These are phyloP conservation scores for Epichloe gansuensis DNA, from an alignment of 2,329 filamentous ascomycete species.

Conservation along the genomic window DNA sequence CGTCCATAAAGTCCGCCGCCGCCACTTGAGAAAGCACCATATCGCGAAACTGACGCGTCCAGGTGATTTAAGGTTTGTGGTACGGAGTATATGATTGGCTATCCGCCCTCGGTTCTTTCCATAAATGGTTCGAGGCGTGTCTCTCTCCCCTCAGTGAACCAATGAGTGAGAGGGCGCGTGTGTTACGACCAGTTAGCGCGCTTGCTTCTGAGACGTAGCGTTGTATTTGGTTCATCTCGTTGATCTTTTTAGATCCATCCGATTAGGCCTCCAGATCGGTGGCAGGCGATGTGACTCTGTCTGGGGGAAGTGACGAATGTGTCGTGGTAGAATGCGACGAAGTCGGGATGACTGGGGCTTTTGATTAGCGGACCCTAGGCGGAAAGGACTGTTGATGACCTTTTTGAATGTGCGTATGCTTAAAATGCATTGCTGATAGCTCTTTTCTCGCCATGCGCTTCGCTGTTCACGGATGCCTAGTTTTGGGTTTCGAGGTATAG, in stretches of 20 bases:
- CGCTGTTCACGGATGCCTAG: too few relatives aligned
- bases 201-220: too few relatives aligned
- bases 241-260: neutral
- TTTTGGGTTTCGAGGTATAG: neutral
- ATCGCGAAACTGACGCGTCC: constrained; percentile 1
- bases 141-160: too few relatives aligned
- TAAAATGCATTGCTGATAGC: too few relatives aligned
- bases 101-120: neutral
- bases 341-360: too few relatives aligned
- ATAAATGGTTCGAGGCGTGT: neutral
- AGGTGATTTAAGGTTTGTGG: constrained; percentile 1
- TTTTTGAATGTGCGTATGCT: too few relatives aligned
- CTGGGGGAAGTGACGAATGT: neutral
- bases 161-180: too few relatives aligned
- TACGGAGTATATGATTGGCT: neutral
- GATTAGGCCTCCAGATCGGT: neutral
- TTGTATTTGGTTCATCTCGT: neutral
- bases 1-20: neutral
- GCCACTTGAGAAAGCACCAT: neutral
- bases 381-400: too few relatives aligned
- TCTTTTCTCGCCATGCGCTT: too few relatives aligned
- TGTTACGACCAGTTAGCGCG: too few relatives aligned
- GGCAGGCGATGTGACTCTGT: neutral
- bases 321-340: too few relatives aligned
- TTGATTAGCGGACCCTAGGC: too few relatives aligned